Percentiles rank a stretch among this genome's conserved stretches.
These are phyloP conservation scores for Leccinellum luteum DNA, from an alignment of 768 basidiomycete species.

Conservation along the genomic window DNA sequence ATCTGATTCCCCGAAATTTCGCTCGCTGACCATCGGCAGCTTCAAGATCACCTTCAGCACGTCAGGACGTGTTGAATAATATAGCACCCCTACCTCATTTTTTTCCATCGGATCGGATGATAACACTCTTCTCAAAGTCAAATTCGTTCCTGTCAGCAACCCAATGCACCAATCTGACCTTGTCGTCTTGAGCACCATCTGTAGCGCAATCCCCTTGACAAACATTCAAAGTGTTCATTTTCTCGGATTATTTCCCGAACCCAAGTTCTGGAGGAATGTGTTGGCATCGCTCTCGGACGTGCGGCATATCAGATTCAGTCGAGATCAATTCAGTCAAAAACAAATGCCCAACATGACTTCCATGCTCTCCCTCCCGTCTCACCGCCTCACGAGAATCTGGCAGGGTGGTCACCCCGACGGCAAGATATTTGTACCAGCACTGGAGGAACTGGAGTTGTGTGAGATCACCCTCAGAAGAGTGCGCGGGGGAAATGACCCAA, in stretches of 20 bases:
- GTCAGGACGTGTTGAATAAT: not conserved
- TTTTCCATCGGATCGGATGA: not conserved
- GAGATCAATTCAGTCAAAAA: too few species aligned
- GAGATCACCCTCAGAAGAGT: too few species aligned
- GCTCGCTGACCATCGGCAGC: not conserved
- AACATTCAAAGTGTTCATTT: not conserved
- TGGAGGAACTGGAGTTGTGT: too few species aligned
- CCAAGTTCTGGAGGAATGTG: too few species aligned
- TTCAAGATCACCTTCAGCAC: not conserved
- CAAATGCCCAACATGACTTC: too few species aligned
- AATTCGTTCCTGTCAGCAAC: accelerated
- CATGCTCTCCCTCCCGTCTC: too few species aligned
- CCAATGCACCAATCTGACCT: not conserved
- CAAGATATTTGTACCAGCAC: too few species aligned
- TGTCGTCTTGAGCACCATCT: not conserved
- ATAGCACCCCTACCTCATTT: accelerated
- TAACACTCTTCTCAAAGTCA: not conserved
- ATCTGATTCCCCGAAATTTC: not conserved
- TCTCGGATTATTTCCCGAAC: not conserved
- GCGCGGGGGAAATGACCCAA: too few species aligned
- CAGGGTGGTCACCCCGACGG: too few species aligned
- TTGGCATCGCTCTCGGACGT: too few species aligned
- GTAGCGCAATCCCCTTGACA: not conserved
- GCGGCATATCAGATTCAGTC: too few species aligned
- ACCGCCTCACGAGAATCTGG: too few species aligned